Evolutionary conservation across 2,329 filamentous ascomycete genomes (phyloP).

Genomic region (Plenodomus tracheiphilus): DNA sequence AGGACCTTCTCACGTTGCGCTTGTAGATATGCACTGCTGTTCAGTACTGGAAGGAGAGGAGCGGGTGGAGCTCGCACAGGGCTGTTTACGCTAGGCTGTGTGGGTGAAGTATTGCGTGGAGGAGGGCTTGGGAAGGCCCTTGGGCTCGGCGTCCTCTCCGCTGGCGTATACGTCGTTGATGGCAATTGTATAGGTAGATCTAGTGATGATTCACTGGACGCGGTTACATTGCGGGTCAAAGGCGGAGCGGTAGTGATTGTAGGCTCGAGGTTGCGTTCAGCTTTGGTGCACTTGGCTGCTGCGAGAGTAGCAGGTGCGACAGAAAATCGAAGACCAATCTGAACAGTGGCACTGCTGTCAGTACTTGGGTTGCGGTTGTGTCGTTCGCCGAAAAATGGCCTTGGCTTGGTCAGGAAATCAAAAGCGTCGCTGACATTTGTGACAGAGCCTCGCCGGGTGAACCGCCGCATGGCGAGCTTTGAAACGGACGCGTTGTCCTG

Average conservation of each 20-base stretch:
- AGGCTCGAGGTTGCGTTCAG: constrained; percentile 12
- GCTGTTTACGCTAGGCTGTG: constrained; percentile 16
- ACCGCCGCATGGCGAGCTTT: constrained; percentile 37
- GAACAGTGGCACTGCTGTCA: constrained; percentile 68
- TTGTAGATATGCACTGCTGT: constrained; percentile 37
- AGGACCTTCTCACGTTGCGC: constrained; percentile 41
- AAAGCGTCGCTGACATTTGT: constrained; percentile 45
- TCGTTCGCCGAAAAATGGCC: constrained; percentile 44
- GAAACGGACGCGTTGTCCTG: constrained; percentile 24
- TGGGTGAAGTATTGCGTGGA: constrained; percentile 20
- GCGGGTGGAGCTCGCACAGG: constrained; percentile 31
- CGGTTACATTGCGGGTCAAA: constrained; percentile 28
- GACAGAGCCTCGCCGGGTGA: constrained; percentile 38
- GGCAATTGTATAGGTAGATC: constrained; percentile 38
- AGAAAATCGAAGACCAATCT: constrained; percentile 72
- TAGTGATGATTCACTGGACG: constrained; percentile 31
- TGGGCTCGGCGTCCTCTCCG: constrained; percentile 20
- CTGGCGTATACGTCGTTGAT: constrained; percentile 13
- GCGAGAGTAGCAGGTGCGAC: constrained; percentile 44
- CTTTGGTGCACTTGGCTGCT: constrained; percentile 31
- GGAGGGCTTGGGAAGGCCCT: constrained; percentile 24
- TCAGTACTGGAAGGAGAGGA: constrained; percentile 29
- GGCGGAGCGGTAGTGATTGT: constrained; percentile 9
- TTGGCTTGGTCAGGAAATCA: constrained; percentile 40
- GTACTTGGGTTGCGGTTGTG: constrained; percentile 64